phyloP scores from a whole-genome alignment of 805 yeast species.

The Ogataea sp. region DNA sequence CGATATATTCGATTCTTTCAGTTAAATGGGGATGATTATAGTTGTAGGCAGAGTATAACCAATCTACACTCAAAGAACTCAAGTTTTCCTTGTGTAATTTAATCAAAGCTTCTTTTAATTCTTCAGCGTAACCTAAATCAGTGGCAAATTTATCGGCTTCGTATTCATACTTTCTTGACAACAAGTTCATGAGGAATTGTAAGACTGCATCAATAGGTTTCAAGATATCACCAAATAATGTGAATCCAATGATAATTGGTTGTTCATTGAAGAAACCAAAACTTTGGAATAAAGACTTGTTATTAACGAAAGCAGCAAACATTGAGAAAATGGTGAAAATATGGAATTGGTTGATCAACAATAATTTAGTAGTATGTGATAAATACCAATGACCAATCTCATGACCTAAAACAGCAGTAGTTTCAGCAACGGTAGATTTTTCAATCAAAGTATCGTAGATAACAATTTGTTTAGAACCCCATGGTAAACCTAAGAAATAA shows the following conservation, averaged over 20 bases:
- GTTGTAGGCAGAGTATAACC: constrained; percentile 81
- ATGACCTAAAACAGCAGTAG: constrained; percentile 94
- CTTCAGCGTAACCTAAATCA: constrained; percentile 58
- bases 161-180: constrained; percentile 83
- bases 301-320: constrained; percentile 75
- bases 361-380: constrained; percentile 75
- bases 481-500: constrained; percentile 91
- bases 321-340: constrained; percentile 57
- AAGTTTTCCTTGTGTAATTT: constrained; percentile 74
- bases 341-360: constrained; percentile 58
- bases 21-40: constrained; percentile 88
- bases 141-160: constrained; percentile 90
- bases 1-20: constrained; percentile 79
- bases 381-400: constrained; percentile 98
- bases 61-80: constrained; percentile 81
- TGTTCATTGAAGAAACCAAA: constrained; percentile 64
- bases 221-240: constrained; percentile 69
- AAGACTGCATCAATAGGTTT: constrained; percentile 68
- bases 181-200: constrained; percentile 56
- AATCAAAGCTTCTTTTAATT: constrained; percentile 65
- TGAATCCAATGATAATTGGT: constrained; percentile 77
- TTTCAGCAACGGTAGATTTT: constrained; percentile 67
- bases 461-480: constrained; percentile 89
- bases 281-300: constrained; percentile 65
- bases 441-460: constrained; percentile 85